phyloP scores from a whole-genome alignment of 2,329 filamentous ascomycete species.

The Ophiocordyceps robertsii region DNA sequence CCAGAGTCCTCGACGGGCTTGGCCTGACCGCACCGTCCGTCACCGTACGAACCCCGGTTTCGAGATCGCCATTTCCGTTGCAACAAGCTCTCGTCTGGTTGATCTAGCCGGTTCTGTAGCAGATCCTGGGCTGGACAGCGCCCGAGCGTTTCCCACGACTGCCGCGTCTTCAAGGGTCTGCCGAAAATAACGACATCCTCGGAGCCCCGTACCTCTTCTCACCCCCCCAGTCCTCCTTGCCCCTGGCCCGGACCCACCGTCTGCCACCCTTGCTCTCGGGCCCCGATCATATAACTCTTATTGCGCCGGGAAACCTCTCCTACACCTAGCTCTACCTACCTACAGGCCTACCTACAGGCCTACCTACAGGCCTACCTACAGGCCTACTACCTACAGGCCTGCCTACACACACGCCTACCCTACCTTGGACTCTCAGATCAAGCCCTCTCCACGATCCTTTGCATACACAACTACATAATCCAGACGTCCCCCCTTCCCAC shows the following conservation, averaged over 20 bases:
- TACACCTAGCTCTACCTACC: not conserved
- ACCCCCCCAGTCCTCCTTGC: constrained; percentile 3
- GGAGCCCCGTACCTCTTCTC: constrained; percentile 4
- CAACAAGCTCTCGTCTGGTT: constrained; percentile 4
- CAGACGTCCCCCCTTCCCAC: not conserved
- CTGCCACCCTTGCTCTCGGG: constrained; percentile 4
- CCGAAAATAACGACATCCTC: constrained; percentile 4
- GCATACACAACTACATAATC: constrained; percentile 1
- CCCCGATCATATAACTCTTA: constrained; percentile 5
- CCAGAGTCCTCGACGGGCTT: not conserved
- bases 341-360: not conserved
- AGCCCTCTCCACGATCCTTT: not conserved
- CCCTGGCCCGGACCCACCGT: constrained; percentile 5
- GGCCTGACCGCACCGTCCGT: not conserved
- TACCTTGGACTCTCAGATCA: not conserved
- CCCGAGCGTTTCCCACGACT: constrained; percentile 7
- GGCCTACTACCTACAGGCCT: not conserved
- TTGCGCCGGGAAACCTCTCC: constrained; percentile 2
- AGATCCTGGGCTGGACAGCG: constrained; percentile 5
- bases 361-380: not conserved
- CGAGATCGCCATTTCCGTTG: constrained; percentile 6
- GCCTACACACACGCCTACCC: not conserved
- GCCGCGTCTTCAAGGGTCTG: constrained; percentile 1
- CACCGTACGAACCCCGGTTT: not conserved
- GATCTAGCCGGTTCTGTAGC: constrained; percentile 9